Evolutionary conservation across 495 filamentous ascomycete genomes (phyloP), one percentile per base, ranked within the genome.

Genomic region (Penicillium turbatum): DNA sequence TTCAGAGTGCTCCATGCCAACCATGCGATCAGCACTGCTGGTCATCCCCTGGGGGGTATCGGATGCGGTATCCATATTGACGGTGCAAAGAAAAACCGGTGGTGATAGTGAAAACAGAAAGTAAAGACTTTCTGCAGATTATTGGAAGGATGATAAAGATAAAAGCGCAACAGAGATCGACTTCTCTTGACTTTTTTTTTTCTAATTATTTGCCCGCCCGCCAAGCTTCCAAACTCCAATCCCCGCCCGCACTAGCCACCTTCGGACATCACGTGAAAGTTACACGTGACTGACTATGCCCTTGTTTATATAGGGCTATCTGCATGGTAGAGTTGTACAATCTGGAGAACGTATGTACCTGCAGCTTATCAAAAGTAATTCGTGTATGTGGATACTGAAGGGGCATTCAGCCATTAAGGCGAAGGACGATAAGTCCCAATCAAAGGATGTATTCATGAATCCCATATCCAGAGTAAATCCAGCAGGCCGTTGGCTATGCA

Each of bases 1-100:
- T 76, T 97, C 91, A 55, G 90, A 86, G 71, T 95, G 90, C 60
- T 86, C 86, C 78, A 90, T 83, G 59, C 79, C 75, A 13, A 76
- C 77, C 69, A 80, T 73, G 56, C 69, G 71, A 57, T 82, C 77
- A 42, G 74, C 74, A 55, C 74, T 77, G 72, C 72, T 77, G 55
- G 68, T 45, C 51, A 62, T 72, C 31, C 55, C 58, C 32, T 57
- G 61, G 53, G 60, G 46, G 24, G 49, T 61, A 56, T 65, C 66
- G n/a, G 50, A 43, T 56, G 48, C 66, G 39, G 30, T 43, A 49
- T 61, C 61, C 72, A 75, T 75, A 24, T 53, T 72, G 60, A 29
- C 12, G 44, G 36, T 41, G 31, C 9, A 42, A 40, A 30, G 16
- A 48, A 40, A 38, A 51, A 44, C 8, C n/a, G 30, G 9, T 34